phyloP scores from a whole-genome alignment of 495 filamentous ascomycete species.

The Rhypophila decipiens region DNA sequence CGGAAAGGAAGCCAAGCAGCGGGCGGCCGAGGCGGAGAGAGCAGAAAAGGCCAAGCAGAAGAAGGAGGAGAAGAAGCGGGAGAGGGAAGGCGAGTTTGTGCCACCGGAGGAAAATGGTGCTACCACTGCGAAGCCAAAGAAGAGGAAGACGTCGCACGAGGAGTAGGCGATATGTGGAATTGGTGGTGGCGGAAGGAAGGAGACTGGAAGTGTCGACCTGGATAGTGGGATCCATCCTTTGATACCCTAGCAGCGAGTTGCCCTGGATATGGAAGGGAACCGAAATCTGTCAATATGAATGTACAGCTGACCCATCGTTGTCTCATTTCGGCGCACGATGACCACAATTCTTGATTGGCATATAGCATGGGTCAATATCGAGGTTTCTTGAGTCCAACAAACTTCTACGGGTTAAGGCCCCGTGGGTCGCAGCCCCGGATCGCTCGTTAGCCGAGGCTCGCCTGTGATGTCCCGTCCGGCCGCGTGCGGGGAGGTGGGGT shows the following conservation, averaged over 20 bases:
- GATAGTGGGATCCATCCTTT: slow-evolving; percentile 8
- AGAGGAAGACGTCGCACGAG: slow-evolving; percentile 51
- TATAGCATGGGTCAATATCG: too few species aligned
- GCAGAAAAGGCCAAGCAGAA: slow-evolving; percentile 77
- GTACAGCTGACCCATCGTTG: neutral
- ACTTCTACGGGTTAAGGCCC: too few species aligned
- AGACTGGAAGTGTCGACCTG: slow-evolving; percentile 6
- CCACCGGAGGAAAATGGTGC: slow-evolving; percentile 68
- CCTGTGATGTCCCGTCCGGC: neutral
- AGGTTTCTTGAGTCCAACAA: too few species aligned
- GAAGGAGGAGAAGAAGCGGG: slow-evolving; percentile 81
- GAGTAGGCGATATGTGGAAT: slow-evolving; percentile 2
- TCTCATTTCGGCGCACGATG: neutral
- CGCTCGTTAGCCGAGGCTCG: too few species aligned
- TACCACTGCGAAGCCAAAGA: slow-evolving; percentile 50
- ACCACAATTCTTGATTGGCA: neutral
- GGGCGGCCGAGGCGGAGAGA: slow-evolving; percentile 68
- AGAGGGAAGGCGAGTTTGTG: slow-evolving; percentile 77
- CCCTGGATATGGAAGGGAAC: neutral
- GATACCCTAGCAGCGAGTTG: slow-evolving; percentile 23
- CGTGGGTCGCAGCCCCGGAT: too few species aligned
- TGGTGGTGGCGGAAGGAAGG: slow-evolving; percentile 1
- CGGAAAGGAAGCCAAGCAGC: slow-evolving; percentile 82
- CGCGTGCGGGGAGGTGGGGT: neutral
- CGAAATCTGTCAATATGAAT: neutral